A percentile compares a stretch with the other conserved stretches of the same genome.
phyloP scores from a whole-genome alignment of 2,329 filamentous ascomycete species.

The Fusarium pseudoanthophilum region DNA sequence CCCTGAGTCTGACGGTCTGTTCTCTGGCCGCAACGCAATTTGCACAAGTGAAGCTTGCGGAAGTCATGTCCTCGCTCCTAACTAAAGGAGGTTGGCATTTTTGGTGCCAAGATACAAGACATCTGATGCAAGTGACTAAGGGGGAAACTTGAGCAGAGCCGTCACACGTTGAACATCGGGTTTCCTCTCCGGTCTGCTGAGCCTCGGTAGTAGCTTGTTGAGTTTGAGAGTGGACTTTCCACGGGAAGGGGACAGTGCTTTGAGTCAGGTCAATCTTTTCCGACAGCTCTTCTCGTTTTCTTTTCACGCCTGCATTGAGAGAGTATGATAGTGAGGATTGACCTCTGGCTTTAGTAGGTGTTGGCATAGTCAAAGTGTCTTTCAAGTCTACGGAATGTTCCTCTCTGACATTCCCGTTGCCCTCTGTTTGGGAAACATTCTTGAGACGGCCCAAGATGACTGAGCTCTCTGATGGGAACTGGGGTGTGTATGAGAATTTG shows the following conservation, averaged over 20 bases:
- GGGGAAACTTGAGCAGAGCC: neutral
- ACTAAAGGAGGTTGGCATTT: conserved; percentile 33
- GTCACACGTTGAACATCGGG: conserved; percentile 35
- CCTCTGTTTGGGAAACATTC: neutral
- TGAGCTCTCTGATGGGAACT: conserved; percentile 45
- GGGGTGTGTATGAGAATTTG: conserved; percentile 44
- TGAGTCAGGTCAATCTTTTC: conserved; percentile 47
- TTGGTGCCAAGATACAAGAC: conserved; percentile 42
- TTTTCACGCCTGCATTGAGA: conserved; percentile 39
- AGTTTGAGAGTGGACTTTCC: conserved; percentile 6
- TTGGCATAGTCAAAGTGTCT: conserved; percentile 30
- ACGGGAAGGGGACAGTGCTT: conserved; percentile 47
- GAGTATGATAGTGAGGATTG: conserved; percentile 5
- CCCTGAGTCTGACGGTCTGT: conserved; percentile 17
- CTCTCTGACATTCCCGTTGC: neutral
- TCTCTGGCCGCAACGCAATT: conserved; percentile 28
- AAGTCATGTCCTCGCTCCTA: neutral
- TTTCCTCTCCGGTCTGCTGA: neutral
- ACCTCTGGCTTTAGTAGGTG: conserved; percentile 5
- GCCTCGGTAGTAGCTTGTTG: neutral
- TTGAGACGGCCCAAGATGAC: conserved; percentile 47
- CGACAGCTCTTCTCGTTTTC: conserved; percentile 42
- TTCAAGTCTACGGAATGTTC: neutral
- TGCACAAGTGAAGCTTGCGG: conserved; percentile 31
- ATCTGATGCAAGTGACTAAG: conserved; percentile 37